Percentiles rank a stretch among this genome's conserved stretches.
Evolutionary conservation across 1,284 basidiomycete genomes (phyloP).

Genomic region (Meira nashicola): DNA sequence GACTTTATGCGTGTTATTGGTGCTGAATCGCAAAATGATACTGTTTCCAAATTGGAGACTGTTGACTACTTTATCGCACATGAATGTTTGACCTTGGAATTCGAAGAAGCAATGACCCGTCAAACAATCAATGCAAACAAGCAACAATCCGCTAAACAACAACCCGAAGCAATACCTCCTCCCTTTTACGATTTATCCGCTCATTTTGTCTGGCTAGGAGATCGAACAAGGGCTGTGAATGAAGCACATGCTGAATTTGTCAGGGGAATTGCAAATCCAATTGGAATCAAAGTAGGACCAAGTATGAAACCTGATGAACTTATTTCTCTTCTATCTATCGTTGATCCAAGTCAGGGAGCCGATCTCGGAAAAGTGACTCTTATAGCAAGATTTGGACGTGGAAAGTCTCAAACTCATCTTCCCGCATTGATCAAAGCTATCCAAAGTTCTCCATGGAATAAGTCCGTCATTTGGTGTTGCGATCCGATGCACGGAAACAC

Average conservation of each 20-base stretch:
- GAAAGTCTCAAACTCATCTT: constrained; percentile 63
- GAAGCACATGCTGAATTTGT: constrained; percentile 81
- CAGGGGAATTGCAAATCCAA: constrained; percentile 86
- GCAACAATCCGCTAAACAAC: background rate
- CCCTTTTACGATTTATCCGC: constrained; percentile 74
- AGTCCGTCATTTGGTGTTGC: constrained; percentile 82
- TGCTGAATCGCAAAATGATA: constrained; percentile 53
- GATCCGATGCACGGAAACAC: constrained; percentile 94
- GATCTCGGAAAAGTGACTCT: constrained; percentile 82
- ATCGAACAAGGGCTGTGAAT: constrained; percentile 85
- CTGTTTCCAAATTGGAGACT: constrained; percentile 59
- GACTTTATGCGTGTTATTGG: constrained; percentile 90
- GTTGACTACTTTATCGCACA: constrained; percentile 95
- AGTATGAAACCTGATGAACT: constrained; percentile 76
- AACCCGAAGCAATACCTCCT: constrained; percentile 2
- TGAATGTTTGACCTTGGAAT: constrained; percentile 87
- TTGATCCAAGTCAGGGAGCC: constrained; percentile 62
- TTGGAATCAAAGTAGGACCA: constrained; percentile 94
- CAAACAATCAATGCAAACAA: constrained; percentile 18
- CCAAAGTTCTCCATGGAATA: constrained; percentile 65
- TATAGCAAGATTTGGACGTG: constrained; percentile 87
- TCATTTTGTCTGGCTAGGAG: constrained; percentile 95
- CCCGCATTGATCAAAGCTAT: constrained; percentile 80
- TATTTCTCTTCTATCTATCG: constrained; percentile 71
- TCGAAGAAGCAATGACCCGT: constrained; percentile 86